phyloP scores from a whole-genome alignment of 371 early-diverging fungal genomes.

The Umbelopsis sp. region DNA sequence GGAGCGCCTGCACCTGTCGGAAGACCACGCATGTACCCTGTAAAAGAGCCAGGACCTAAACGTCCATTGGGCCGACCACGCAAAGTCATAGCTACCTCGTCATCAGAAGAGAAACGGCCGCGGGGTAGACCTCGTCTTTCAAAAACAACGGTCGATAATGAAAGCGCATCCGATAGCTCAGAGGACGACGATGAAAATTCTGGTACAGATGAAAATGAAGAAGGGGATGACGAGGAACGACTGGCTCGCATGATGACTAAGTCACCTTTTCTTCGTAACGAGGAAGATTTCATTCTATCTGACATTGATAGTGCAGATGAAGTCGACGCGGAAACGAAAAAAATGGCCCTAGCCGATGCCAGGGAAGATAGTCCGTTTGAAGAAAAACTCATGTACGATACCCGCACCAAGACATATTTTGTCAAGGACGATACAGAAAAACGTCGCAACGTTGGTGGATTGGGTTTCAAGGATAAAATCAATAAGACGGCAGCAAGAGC shows the following conservation, averaged over 20 bases:
- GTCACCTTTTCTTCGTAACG: neutral
- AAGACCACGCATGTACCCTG: neutral
- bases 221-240: no score
- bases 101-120: neutral
- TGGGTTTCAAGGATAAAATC: neutral
- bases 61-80: neutral
- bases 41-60: neutral
- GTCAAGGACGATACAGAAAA: neutral
- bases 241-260: no score
- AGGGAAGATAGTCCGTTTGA: neutral
- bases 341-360: neutral
- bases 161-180: no score
- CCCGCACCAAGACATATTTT: neutral
- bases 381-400: neutral
- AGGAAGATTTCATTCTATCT: conserved; percentile 1
- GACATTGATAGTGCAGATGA: conserved; percentile 6
- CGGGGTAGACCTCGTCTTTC: no score
- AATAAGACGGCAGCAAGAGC: no score
- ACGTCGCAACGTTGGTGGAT: neutral
- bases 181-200: no score
- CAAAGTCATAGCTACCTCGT: neutral
- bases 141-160: no score
- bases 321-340: neutral
- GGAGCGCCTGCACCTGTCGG: neutral
- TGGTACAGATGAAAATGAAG: no score